Evolutionary conservation across 2,329 filamentous ascomycete species (phyloP).

Genomic region (Diaporthe citri): DNA sequence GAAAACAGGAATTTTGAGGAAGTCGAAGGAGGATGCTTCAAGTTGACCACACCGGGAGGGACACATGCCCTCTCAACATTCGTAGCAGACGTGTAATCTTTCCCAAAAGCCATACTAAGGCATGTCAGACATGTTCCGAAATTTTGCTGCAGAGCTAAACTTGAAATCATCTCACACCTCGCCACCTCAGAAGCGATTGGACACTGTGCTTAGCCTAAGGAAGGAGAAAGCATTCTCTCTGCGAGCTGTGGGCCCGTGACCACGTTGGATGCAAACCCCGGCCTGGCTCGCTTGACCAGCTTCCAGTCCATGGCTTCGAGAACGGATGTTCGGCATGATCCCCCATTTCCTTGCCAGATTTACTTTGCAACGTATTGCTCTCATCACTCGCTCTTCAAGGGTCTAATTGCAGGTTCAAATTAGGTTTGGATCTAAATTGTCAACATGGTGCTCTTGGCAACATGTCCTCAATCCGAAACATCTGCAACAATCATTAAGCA

Average conservation of each 20-base stretch:
- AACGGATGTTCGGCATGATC: background rate
- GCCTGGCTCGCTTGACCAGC: background rate
- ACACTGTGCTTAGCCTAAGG: background rate
- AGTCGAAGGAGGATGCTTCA: background rate
- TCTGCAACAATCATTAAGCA: background rate
- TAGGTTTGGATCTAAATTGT: background rate
- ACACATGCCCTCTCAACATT: background rate
- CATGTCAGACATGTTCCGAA: background rate
- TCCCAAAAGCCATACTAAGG: background rate
- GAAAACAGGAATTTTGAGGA: conserved; percentile 3
- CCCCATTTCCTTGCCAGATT: background rate
- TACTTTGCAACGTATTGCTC: background rate
- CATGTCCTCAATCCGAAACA: background rate
- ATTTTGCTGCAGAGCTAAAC: background rate
- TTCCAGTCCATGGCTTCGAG: background rate
- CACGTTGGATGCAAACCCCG: background rate
- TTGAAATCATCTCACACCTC: background rate
- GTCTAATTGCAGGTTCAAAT: background rate
- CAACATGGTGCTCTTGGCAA: background rate
- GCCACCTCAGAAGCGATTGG: background rate
- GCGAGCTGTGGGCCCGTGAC: background rate
- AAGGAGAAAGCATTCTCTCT: background rate
- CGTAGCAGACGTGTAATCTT: background rate
- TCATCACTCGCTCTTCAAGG: too few relatives aligned
- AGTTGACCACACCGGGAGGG: background rate